phyloP scores from a whole-genome alignment of 2,329 filamentous ascomycete species.

The Pseudogymnoascus sp. region DNA sequence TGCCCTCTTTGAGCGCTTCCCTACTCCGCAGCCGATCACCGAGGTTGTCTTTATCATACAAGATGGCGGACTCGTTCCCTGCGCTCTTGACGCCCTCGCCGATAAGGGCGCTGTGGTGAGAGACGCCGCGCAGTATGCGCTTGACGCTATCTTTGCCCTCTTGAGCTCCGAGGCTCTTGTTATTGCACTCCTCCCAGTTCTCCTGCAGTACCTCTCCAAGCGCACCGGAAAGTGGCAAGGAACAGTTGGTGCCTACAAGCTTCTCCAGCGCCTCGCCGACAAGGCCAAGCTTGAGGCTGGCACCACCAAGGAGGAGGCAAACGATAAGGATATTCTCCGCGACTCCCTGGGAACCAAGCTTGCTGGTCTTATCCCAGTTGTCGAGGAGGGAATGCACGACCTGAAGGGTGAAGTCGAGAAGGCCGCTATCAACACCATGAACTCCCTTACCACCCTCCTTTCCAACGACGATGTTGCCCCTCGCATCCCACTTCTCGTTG shows the following conservation, averaged over 20 bases:
- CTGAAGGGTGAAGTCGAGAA: constrained; percentile 84
- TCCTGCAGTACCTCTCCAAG: constrained; percentile 70
- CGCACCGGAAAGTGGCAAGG: constrained; percentile 96
- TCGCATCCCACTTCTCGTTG: constrained; percentile 82
- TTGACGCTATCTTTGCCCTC: constrained; percentile 78
- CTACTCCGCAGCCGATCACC: constrained; percentile 64
- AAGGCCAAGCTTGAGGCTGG: constrained; percentile 83
- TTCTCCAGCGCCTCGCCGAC: constrained; percentile 89
- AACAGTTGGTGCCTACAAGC: constrained; percentile 73
- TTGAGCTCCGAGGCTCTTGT: constrained; percentile 77
- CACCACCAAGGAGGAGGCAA: constrained; percentile 69
- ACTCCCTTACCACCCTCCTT: constrained; percentile 75
- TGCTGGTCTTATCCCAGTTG: constrained; percentile 79
- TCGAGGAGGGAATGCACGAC: constrained; percentile 93
- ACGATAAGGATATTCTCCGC: constrained; percentile 80
- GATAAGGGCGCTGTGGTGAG: constrained; percentile 86
- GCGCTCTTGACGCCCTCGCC: constrained; percentile 74
- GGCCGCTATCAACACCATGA: constrained; percentile 89
- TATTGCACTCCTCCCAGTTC: constrained; percentile 67
- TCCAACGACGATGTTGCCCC: constrained; percentile 96
- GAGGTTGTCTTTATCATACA: constrained; percentile 79
- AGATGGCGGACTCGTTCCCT: constrained; percentile 62
- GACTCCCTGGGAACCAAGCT: constrained; percentile 85
- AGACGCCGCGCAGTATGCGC: constrained; percentile 86
- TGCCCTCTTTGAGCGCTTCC: constrained; percentile 85